A percentile compares a stretch with the other conserved stretches of the same genome.
Evolutionary conservation across 1,139 yeast species (phyloP).

Genomic region (Sugiyamaella japonica): DNA sequence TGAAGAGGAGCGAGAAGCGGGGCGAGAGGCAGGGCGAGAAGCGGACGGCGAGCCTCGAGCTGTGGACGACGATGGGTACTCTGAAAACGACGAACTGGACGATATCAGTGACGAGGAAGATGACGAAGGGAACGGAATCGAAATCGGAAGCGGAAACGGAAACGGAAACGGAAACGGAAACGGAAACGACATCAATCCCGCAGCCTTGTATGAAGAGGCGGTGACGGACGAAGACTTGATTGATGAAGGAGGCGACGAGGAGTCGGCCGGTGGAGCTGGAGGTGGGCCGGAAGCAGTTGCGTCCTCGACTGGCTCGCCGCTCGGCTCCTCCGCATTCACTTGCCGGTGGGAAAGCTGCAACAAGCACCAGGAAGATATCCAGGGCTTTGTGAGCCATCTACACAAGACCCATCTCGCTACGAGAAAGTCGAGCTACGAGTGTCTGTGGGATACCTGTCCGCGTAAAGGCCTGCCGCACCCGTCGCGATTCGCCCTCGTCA

Average conservation of each 20-base stretch:
- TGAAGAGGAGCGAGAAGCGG: neutral
- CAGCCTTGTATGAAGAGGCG: slow-evolving; percentile 22
- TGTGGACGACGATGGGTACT: slow-evolving; percentile 2
- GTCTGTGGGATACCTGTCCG: slow-evolving; percentile 64
- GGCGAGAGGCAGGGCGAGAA: neutral
- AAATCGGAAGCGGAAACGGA: too few relatives aligned
- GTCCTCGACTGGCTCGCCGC: too few relatives aligned
- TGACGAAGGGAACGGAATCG: too few relatives aligned
- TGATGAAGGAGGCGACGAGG: neutral
- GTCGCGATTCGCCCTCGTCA: slow-evolving; percentile 57
- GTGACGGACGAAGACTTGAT: slow-evolving; percentile 21
- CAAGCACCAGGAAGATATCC: slow-evolving; percentile 35
- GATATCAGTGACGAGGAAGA: slow-evolving; percentile 15
- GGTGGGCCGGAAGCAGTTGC: too few relatives aligned
- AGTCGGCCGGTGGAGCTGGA: too few relatives aligned
- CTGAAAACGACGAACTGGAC: slow-evolving; percentile 9
- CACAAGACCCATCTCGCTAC: slow-evolving; percentile 43
- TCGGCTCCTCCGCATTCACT: too few relatives aligned
- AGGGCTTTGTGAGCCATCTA: slow-evolving; percentile 43
- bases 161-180: too few relatives aligned
- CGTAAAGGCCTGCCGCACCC: slow-evolving; percentile 57
- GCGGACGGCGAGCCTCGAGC: neutral
- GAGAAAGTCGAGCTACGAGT: slow-evolving; percentile 49
- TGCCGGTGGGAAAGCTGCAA: slow-evolving; percentile 46
- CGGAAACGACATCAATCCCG: neutral